Evolutionary conservation across 148 eudicot genomes (phyloP), one percentile per base, ranked within the genome.

Genomic region (Pharnaceum exiguum): DNA sequence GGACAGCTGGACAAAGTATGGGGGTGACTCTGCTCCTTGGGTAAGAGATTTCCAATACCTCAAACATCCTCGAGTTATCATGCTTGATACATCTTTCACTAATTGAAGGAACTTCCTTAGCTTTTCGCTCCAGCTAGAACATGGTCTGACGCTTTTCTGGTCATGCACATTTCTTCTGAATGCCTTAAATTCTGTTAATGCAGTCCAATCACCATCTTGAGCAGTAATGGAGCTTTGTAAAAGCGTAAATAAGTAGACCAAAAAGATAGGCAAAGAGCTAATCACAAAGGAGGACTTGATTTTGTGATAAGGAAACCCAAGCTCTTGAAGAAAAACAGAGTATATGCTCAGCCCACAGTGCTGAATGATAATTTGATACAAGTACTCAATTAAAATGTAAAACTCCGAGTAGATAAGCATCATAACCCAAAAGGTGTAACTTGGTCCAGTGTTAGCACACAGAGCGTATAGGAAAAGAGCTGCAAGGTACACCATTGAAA

Each of bases 1-100:
- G 55, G 99, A 93, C 75, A 88, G 46, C 79, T 88, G 96, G 50
- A 93, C 83, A 61, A 93, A 88, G 69, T 81, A 88, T 11, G 99
- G 99, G 64, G 99, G 96, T 67, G 99, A 85, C 67, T 93, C 99
- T 25, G 96, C 96, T 60, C 89, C 99, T 52, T 79, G 82, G 21
- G 89, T 88, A 55, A 93, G 79, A 35, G 96, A 81, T 66, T 82
- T 88, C 90, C 96, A 82, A 61, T 89, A 94, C 61, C 81, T 70
- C 59, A 60, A 62, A 42, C 84, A 80, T 73, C 79, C 74, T 72
- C 72, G 80, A 31, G 56, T 48, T n/a, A 85, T 74, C 79, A 79
- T 57, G 57, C 56, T 74, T 66, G 56, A 63, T 62, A 68, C 50
- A 71, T 71, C 67, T 71, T 50, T 71, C 47, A 77, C 13, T 40